These are phyloP conservation scores for Calonectria leucothoes DNA, from an alignment of 2,329 filamentous ascomycete genomes.

Conservation along the genomic window DNA sequence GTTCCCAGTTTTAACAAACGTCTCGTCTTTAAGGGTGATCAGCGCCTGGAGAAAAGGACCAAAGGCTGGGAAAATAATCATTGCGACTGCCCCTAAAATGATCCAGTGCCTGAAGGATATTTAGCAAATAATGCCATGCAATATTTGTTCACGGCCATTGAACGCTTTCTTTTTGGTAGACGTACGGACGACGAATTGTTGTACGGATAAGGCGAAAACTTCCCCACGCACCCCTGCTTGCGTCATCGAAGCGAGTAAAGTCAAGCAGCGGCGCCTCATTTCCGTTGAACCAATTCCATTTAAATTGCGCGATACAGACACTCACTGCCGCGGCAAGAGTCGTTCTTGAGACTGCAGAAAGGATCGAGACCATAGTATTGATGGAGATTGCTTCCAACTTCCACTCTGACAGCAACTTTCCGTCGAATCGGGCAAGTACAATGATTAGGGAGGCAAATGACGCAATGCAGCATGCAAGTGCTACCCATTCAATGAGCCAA, in stretches of 20 bases:
- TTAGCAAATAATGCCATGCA: background rate
- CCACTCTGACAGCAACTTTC: conserved; percentile 24
- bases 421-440: background rate
- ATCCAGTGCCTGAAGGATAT: conserved; percentile 13
- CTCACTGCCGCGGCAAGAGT: conserved; percentile 8
- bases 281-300: conserved; percentile 29
- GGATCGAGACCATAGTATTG: conserved; percentile 26
- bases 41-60: conserved; percentile 21
- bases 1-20: background rate
- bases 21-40: background rate
- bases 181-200: conserved; percentile 18
- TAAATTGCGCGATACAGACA: conserved; percentile 27
- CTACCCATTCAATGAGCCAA: no score
- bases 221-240: conserved; percentile 25
- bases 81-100: conserved; percentile 6
- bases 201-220: conserved; percentile 14
- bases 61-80: conserved; percentile 8
- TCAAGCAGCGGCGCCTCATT: conserved; percentile 8
- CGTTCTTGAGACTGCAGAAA: conserved; percentile 10
- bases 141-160: no score
- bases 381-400: conserved; percentile 4
- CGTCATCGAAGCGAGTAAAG: conserved; percentile 32
- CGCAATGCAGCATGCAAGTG: background rate
- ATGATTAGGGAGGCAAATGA: background rate
- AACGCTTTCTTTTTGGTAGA: background rate